Conservation (phyloP, 108 stramenopile species). For the Nitzschia putrida region DNA sequence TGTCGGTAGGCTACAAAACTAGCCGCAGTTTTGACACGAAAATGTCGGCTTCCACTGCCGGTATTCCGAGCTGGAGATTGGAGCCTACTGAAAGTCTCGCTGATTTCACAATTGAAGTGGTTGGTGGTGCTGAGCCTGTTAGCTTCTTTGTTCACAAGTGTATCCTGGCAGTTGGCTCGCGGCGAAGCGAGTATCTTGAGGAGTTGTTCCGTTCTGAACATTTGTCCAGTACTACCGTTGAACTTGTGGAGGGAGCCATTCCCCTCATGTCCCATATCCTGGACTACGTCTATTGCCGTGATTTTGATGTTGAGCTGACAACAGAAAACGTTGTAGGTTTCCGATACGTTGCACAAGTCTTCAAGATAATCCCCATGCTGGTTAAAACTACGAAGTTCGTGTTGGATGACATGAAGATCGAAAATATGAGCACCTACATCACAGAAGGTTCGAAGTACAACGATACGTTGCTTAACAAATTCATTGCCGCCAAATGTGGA, state of each 20-base stretch:
- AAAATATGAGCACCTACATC: constrained; percentile 33
- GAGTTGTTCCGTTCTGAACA: constrained; percentile 16
- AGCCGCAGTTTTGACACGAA: not conserved
- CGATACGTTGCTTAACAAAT: constrained; percentile 14
- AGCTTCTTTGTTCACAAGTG: constrained; percentile 47
- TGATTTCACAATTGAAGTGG: constrained; percentile 32
- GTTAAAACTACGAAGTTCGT: constrained; percentile 23
- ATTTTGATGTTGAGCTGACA: constrained; percentile 16
- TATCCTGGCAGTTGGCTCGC: constrained; percentile 44
- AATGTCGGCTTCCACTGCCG: not conserved
- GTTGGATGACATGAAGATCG: constrained; percentile 30
- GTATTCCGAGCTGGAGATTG: constrained; percentile 41
- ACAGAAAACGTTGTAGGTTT: constrained; percentile 31
- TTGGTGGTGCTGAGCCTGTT: not conserved
- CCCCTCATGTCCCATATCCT: constrained; percentile 19
- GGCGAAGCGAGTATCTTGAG: constrained; percentile 32
- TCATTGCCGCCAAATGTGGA: constrained; percentile 23
- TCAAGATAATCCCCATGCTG: constrained; percentile 27
- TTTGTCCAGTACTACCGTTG: constrained; percentile 2
- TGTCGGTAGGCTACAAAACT: not conserved
- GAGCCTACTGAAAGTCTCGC: constrained; percentile 31
- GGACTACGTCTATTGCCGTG: constrained; percentile 33
- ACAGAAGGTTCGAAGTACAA: constrained; percentile 8
- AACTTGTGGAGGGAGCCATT: constrained; percentile 20
- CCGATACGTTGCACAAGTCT: constrained; percentile 22